phyloP scores from a whole-genome alignment of 768 basidiomycete genomes.

The Naematelia encephala region DNA sequence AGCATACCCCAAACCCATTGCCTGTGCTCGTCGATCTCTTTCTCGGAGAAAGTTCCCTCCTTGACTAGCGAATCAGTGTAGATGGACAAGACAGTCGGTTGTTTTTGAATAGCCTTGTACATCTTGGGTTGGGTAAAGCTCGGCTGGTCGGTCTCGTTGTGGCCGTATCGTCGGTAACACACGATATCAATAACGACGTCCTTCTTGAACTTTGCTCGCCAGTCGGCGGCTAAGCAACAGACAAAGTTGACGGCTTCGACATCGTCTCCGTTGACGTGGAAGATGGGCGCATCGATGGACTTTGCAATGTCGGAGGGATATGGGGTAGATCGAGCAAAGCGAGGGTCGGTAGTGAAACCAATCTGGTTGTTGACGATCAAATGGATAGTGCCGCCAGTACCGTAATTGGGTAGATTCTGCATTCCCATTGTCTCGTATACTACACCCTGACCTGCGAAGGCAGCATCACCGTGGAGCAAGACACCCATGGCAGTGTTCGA shows the following conservation, averaged over 20 bases:
- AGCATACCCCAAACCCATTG: constrained; percentile 99
- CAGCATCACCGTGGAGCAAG: constrained; percentile 94
- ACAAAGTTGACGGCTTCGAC: constrained; percentile 98
- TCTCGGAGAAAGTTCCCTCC: constrained; percentile 89
- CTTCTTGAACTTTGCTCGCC: constrained; percentile 96
- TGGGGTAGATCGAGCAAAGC: constrained; percentile 94
- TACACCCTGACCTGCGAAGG: constrained; percentile 95
- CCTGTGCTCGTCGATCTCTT: constrained; percentile 96
- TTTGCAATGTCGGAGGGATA: constrained; percentile 99
- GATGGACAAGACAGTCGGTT: constrained; percentile 83
- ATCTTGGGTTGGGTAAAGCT: constrained; percentile 97
- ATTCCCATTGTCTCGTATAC: constrained; percentile 99
- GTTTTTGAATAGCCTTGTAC: constrained; percentile 94
- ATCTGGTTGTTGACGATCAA: constrained; percentile 99
- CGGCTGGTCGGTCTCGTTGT: constrained; percentile 99
- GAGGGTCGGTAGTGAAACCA: constrained; percentile 97
- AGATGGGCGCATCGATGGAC: constrained; percentile 95
- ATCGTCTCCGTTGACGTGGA: constrained; percentile 99
- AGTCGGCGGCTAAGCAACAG: constrained; percentile 95
- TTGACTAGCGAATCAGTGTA: constrained; percentile 87
- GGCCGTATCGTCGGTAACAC: constrained; percentile 98
- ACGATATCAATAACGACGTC: constrained; percentile 98
- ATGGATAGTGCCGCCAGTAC: constrained; percentile 96
- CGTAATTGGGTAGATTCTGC: constrained; percentile 89
- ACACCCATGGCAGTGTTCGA: constrained; percentile 90